phyloP scores from a whole-genome alignment of 2,329 filamentous ascomycete species.

The Penicillium sclerotiorum region DNA sequence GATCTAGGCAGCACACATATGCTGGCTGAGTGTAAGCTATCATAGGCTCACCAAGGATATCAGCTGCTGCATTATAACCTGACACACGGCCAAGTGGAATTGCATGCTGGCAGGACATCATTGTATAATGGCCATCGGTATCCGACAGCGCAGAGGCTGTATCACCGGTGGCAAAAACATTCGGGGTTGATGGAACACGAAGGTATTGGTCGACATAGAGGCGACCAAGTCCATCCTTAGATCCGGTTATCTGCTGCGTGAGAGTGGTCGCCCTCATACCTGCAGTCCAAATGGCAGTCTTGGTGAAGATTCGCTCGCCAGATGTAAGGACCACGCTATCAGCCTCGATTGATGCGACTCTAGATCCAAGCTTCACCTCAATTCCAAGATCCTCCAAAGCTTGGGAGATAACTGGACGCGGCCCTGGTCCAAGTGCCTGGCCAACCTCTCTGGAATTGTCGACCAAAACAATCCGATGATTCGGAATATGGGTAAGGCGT shows the following conservation, averaged over 20 bases:
- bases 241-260: constrained; percentile 36
- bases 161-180: constrained; percentile 41
- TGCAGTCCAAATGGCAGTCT: constrained; percentile 44
- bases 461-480: background rate
- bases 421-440: constrained; percentile 35
- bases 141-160: constrained; percentile 29
- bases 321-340: constrained; percentile 28
- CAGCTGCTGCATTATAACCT: constrained; percentile 39
- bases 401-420: constrained; percentile 35
- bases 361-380: constrained; percentile 32
- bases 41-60: constrained; percentile 31
- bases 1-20: constrained; percentile 41
- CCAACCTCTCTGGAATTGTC: constrained; percentile 28
- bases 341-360: constrained; percentile 28
- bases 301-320: constrained; percentile 37
- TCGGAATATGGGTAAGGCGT: constrained; percentile 22
- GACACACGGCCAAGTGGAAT: constrained; percentile 38
- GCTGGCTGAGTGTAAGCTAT: constrained; percentile 33
- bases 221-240: constrained; percentile 32
- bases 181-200: constrained; percentile 20
- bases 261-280: constrained; percentile 37
- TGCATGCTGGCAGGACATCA: constrained; percentile 49
- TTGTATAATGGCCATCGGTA: constrained; percentile 27
- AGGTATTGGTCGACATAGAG: constrained; percentile 35
- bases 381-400: constrained; percentile 34